Base-by-base conservation (phyloP, 306 rosid species). In the Cicer yamashitae region DNA sequence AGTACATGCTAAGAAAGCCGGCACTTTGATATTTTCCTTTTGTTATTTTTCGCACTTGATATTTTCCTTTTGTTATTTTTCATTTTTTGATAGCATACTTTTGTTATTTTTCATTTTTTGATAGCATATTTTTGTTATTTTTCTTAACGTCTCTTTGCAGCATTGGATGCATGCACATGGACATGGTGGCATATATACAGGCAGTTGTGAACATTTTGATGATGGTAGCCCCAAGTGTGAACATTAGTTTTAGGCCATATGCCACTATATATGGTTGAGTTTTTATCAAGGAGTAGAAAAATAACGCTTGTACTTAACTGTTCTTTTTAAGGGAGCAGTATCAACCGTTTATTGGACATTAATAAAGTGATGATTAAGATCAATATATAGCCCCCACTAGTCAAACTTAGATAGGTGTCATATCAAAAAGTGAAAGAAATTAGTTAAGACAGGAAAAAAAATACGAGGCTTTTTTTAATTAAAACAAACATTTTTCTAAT, bases 161-260 rank as follows among this genome's bases (percentile, higher is more conserved):
- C 64, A 61, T 62, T 76, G 76, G 82, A 72, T 53, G 63, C 70
- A 82, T 52, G 38, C 79, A 82, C 82, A 67, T 79, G 88, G 73
- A 79, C 82, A 67, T 79, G 88, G 81, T 78, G 64, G 47, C 81
- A 46, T 64, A 54, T 30, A 58, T 64, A 54, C 77, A 56, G 0
- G 17, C 41, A 75, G 61, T 34, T 70, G 81, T 70, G 84, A 76
- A 66, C 57, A 38, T 13, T 43, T 71, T 68, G 54, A 68, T 67
- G 60, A 30, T 78, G 73, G 74, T 77, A 73, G 68, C 71, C 78
- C 75, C 78, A 71, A 38, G 52, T 60, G 30, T 59, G 66, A 30
- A 5, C 34, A 54, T 54, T 30, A 30, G 34, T 30, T 43, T 64
- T 39, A 56, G 43, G 25, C 44, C 61, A 67, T 30, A 3, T 25